phyloP scores from a whole-genome alignment of 306 rosid species.

The Begonia loranthoides region DNA sequence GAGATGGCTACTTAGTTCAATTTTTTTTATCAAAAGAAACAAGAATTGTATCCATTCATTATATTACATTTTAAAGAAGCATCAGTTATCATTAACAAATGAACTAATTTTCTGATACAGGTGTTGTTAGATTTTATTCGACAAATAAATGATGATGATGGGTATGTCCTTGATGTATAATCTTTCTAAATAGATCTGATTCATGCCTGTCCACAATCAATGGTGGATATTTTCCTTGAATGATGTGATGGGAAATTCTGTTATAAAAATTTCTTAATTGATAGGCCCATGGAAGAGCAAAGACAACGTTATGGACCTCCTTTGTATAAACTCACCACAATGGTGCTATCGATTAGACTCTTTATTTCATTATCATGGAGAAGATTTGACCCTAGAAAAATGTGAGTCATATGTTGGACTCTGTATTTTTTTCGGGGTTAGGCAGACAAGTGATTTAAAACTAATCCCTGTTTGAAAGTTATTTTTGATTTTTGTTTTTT shows the following conservation, averaged over 20 bases:
- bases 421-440: conserved; percentile 4
- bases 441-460: no score
- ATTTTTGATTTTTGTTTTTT: neutral
- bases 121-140: conserved; percentile 80
- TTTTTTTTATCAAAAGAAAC: no score
- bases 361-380: conserved; percentile 55
- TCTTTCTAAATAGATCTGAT: neutral
- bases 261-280: conserved; percentile 12
- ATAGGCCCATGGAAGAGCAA: conserved; percentile 98
- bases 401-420: conserved; percentile 36
- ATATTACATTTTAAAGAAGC: neutral
- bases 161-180: conserved; percentile 34
- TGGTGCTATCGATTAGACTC: conserved; percentile 57
- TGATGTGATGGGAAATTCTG: conserved; percentile 2
- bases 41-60: no score
- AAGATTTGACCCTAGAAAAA: conserved; percentile 41
- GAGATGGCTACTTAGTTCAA: no score
- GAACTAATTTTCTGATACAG: conserved; percentile 31
- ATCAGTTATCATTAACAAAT: neutral
- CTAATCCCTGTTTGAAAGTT: no score
- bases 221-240: conserved; percentile 1
- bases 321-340: conserved; percentile 59
- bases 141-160: conserved; percentile 82
- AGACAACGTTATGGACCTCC: conserved; percentile 94
- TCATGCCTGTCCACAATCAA: neutral